phyloP scores from a whole-genome alignment of 2,329 filamentous ascomycete genomes.

The Sporothrix luriei region DNA sequence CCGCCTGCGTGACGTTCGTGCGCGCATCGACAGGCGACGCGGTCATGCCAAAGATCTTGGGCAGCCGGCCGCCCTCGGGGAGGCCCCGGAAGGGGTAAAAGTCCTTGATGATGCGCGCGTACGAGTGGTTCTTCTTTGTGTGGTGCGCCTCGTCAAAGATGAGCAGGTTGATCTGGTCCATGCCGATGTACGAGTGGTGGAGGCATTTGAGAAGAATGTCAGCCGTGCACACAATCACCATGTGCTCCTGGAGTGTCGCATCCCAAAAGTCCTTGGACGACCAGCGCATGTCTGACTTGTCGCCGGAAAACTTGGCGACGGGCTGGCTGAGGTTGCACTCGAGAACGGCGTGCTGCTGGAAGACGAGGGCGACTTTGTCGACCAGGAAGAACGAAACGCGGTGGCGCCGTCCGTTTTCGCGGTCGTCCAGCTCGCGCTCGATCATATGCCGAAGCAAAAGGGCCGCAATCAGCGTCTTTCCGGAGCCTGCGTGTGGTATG shows the following conservation, averaged over 20 bases:
- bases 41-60: slow-evolving; percentile 92
- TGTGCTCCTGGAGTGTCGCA: slow-evolving; percentile 62
- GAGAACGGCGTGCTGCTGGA: slow-evolving; percentile 84
- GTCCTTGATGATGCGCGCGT: slow-evolving; percentile 85
- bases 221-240: slow-evolving; percentile 89
- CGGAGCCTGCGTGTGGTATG: slow-evolving; percentile 65
- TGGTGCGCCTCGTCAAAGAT: slow-evolving; percentile 98
- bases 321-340: slow-evolving; percentile 77
- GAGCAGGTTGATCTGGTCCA: slow-evolving; percentile 82
- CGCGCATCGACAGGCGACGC: slow-evolving; percentile 90
- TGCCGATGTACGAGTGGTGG: slow-evolving; percentile 74
- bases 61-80: slow-evolving; percentile 53
- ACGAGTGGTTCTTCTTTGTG: slow-evolving; percentile 89
- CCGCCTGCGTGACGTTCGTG: slow-evolving; percentile 69
- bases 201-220: slow-evolving; percentile 81
- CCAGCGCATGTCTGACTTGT: slow-evolving; percentile 53
- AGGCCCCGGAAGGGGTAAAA: slow-evolving; percentile 64
- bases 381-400: slow-evolving; percentile 86
- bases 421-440: slow-evolving; percentile 73
- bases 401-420: slow-evolving; percentile 60
- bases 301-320: slow-evolving; percentile 75
- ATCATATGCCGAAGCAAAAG: slow-evolving; percentile 77
- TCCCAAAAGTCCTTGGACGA: slow-evolving; percentile 52
- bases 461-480: slow-evolving; percentile 94
- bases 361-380: slow-evolving; percentile 85